Percentiles rank a stretch among this genome's conserved stretches.
Evolutionary conservation across 768 basidiomycete genomes (phyloP).

Genomic region (Trametopsis cervina): DNA sequence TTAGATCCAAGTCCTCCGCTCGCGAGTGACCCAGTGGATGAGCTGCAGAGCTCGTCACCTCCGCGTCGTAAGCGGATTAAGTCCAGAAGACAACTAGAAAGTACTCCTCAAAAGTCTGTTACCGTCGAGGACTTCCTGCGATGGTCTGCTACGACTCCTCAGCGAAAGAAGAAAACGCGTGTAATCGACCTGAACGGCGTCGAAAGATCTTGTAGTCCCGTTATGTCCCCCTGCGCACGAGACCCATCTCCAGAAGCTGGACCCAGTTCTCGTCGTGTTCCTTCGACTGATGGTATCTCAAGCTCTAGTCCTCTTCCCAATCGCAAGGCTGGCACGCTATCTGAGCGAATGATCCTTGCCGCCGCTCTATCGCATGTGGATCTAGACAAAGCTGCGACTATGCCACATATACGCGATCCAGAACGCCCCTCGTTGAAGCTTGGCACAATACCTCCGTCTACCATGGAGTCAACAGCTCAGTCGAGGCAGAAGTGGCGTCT

Average conservation of each 20-base stretch:
- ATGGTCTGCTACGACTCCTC: slow-evolving; percentile 7
- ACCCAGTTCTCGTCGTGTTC: no score
- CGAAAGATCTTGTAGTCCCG: not conserved
- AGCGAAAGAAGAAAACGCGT: not conserved
- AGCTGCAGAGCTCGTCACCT: not conserved
- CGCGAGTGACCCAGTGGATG: not conserved
- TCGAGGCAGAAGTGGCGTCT: slow-evolving; percentile 17
- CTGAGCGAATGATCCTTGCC: slow-evolving; percentile 30
- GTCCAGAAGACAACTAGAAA: not conserved
- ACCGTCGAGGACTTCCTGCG: slow-evolving; percentile 13
- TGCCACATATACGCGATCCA: slow-evolving; percentile 15
- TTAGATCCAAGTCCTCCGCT: no score
- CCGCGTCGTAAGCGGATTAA: not conserved
- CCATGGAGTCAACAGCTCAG: not conserved
- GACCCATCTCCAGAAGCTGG: not conserved
- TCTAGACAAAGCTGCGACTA: slow-evolving; percentile 19
- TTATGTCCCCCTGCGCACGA: not conserved
- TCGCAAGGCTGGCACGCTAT: slow-evolving; percentile 12
- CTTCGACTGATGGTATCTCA: not conserved
- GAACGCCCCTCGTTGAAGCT: slow-evolving; percentile 24
- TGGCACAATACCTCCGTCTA: slow-evolving; percentile 11
- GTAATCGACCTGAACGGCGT: not conserved
- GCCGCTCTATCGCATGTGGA: slow-evolving; percentile 29
- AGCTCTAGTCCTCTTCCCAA: not conserved
- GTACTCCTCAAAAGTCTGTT: not conserved